Conservation (phyloP, 768 basidiomycete species). For the Termitomyces sp. region DNA sequence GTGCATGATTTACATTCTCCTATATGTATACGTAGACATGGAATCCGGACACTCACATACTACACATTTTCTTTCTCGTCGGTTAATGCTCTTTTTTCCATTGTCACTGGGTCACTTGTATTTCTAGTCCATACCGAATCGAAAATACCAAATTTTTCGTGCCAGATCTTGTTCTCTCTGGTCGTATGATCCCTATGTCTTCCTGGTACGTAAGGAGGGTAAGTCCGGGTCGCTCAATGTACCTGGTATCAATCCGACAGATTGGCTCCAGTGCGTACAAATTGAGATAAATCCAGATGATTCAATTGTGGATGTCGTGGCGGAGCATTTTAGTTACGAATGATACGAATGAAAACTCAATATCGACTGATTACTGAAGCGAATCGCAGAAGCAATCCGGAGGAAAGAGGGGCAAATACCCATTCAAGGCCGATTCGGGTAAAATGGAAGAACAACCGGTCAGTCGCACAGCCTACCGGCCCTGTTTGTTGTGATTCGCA, state of each 20-base stretch:
- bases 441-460: neutral
- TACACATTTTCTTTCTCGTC: neutral
- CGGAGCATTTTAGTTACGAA: neutral
- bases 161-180: neutral
- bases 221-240: neutral
- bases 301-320: neutral
- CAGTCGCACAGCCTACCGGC: neutral
- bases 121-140: constrained; percentile 4
- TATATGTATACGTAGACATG: constrained; percentile 3
- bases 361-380: neutral
- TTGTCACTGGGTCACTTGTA: constrained; percentile 2
- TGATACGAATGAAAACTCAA: neutral
- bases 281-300: neutral
- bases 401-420: neutral
- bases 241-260: neutral
- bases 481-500: neutral
- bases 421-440: neutral
- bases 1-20: neutral
- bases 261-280: neutral
- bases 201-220: neutral
- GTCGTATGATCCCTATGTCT: neutral
- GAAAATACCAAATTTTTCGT: neutral
- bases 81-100: neutral
- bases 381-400: neutral
- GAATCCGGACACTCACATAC: constrained; percentile 2